phyloP scores from a whole-genome alignment of 169 alveolate species.

The Plasmodium billcollinsi region DNA sequence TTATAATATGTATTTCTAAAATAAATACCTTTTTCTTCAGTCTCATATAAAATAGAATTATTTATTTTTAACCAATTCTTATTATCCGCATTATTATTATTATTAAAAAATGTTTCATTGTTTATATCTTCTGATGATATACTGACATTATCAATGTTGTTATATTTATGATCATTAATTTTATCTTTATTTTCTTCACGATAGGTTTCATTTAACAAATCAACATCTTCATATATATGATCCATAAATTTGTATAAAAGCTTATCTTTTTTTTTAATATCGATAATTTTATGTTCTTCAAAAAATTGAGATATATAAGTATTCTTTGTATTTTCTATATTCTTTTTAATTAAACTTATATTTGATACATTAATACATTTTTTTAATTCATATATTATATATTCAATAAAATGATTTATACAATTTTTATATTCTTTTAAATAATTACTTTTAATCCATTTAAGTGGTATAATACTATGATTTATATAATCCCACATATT shows the following conservation, averaged over 20 bases:
- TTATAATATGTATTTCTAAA: neutral
- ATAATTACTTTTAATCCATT: conserved; percentile 57
- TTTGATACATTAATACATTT: conserved; percentile 67
- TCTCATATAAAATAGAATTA: neutral
- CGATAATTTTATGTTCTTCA: conserved; percentile 53
- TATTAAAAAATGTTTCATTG: neutral
- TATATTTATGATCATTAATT: neutral
- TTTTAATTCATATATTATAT: conserved; percentile 49
- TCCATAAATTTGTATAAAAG: conserved; percentile 11
- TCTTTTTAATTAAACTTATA: conserved; percentile 46
- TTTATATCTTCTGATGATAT: neutral
- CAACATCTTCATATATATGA: conserved; percentile 15
- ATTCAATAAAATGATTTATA: conserved; percentile 61
- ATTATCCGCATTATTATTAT: neutral
- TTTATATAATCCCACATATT: conserved; percentile 4
- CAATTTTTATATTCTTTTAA: conserved; percentile 66
- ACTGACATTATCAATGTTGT: neutral
- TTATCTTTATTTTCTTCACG: neutral
- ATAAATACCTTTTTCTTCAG: neutral
- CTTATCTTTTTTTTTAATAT: conserved; percentile 37
- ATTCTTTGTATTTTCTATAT: conserved; percentile 62
- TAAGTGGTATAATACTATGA: conserved; percentile 47
- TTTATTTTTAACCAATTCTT: neutral
- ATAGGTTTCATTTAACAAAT: neutral
- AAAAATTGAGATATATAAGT: conserved; percentile 69